Percentiles rank a stretch among this genome's conserved stretches.
phyloP scores from a whole-genome alignment of 2,329 filamentous ascomycete species.

The Fusarium scirpi region DNA sequence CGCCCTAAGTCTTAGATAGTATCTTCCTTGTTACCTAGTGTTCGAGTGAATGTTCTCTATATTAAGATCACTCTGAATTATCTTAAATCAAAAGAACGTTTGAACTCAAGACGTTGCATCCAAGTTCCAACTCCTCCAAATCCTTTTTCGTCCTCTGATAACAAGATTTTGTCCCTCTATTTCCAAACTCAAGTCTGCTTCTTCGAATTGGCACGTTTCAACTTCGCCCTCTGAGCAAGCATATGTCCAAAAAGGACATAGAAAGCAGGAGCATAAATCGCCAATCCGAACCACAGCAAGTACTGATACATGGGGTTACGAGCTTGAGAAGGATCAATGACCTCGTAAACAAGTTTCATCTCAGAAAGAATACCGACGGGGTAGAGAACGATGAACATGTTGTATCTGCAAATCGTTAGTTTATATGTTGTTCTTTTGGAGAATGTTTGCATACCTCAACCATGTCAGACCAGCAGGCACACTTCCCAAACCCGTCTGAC shows the following conservation, averaged over 20 bases:
- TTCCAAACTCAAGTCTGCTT: not conserved
- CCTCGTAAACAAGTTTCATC: conserved; percentile 34
- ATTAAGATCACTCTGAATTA: no score
- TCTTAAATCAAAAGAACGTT: no score
- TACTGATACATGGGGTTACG: conserved; percentile 36
- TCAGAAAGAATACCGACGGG: conserved; percentile 38
- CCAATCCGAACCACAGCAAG: conserved; percentile 35
- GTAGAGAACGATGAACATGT: conserved; percentile 37
- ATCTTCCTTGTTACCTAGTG: no score
- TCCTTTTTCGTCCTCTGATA: no score
- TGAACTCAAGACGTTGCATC: no score
- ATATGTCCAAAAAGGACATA: conserved; percentile 39
- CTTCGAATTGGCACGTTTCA: not conserved
- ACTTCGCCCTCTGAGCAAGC: conserved; percentile 38
- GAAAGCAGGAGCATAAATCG: conserved; percentile 28
- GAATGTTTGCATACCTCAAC: conserved; percentile 28
- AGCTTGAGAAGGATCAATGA: conserved; percentile 32
- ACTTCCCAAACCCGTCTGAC: conserved; percentile 22
- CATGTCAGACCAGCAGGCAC: conserved; percentile 25
- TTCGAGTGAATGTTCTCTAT: no score
- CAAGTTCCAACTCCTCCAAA: no score
- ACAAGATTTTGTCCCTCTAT: no score
- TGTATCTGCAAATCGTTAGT: conserved; percentile 24
- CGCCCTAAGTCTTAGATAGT: fast-evolving
- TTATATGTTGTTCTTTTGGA: no score